These are phyloP conservation scores for Claviceps capensis DNA, from an alignment of 2,329 filamentous ascomycete genomes.

Conservation along the genomic window DNA sequence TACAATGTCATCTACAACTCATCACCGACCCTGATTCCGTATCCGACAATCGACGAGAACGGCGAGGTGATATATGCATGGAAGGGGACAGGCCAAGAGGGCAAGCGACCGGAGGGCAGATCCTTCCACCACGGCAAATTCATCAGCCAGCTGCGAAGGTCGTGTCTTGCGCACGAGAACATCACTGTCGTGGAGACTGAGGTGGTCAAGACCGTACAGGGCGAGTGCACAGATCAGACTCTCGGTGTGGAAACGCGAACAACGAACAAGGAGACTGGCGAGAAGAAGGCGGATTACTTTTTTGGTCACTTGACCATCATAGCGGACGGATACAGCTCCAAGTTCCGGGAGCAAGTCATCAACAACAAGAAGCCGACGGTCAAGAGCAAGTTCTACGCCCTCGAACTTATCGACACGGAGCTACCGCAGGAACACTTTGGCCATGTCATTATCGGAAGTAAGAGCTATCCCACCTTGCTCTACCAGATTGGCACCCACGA, in stretches of 20 bases:
- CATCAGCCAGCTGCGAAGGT: constrained; percentile 65
- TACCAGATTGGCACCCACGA: constrained; percentile 97
- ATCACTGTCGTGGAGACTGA: constrained; percentile 88
- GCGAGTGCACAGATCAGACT: constrained; percentile 54
- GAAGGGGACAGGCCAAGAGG: constrained; percentile 20
- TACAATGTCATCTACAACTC: constrained; percentile 81
- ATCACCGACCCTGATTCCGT: constrained; percentile 60
- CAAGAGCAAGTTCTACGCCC: constrained; percentile 80
- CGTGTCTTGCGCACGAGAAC: constrained; percentile 62
- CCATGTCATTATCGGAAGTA: constrained; percentile 73
- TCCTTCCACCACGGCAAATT: constrained; percentile 93
- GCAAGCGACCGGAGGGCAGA: constrained; percentile 48
- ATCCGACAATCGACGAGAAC: constrained; percentile 48
- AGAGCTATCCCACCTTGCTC: constrained; percentile 59
- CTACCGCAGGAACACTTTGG: constrained; percentile 66
- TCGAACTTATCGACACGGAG: constrained; percentile 80
- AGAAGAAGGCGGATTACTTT: constrained; percentile 57
- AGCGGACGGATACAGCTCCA: constrained; percentile 84
- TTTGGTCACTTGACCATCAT: constrained; percentile 82
- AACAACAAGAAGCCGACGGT: constrained; percentile 47
- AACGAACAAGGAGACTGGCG: constrained; percentile 37
- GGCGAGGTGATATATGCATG: constrained; percentile 26
- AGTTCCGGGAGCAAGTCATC: constrained; percentile 74
- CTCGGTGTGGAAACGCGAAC: constrained; percentile 72
- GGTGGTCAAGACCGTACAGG: constrained; percentile 60